These are phyloP conservation scores for Metschnikowia borealis DNA, from an alignment of 805 yeast species.

Conservation along the genomic window DNA sequence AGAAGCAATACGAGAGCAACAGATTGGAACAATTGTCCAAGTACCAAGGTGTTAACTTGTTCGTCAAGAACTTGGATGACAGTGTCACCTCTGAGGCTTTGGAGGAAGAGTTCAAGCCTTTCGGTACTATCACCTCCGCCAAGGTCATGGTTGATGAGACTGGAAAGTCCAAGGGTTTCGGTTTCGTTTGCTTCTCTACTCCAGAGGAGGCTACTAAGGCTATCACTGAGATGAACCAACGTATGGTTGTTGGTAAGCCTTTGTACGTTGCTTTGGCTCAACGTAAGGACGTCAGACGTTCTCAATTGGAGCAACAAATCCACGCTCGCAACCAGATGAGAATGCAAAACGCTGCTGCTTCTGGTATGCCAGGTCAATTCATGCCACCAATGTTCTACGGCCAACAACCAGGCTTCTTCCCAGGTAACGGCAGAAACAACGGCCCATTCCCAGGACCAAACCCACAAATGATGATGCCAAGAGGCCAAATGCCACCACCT, in stretches of 20 bases:
- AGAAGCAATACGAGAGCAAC: conserved; percentile 88
- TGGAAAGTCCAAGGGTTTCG: conserved; percentile 97
- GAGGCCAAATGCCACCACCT: conserved; percentile 62
- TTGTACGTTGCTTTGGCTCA: conserved; percentile 98
- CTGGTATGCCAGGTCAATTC: conserved; percentile 81
- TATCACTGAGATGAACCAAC: conserved; percentile 96
- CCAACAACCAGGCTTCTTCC: conserved; percentile 79
- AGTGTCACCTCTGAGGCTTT: conserved; percentile 85
- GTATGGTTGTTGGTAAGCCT: conserved; percentile 92
- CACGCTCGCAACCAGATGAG: conserved; percentile 98
- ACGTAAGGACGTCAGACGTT: conserved; percentile 95
- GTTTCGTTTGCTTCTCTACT: conserved; percentile 94
- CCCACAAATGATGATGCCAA: conserved; percentile 75
- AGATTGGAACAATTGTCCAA: conserved; percentile 88
- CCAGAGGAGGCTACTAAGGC: conserved; percentile 99
- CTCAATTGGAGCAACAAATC: conserved; percentile 95
- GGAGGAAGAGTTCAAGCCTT: conserved; percentile 87
- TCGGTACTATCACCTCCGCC: conserved; percentile 93
- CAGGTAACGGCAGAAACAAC: conserved; percentile 73
- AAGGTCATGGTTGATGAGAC: conserved; percentile 93
- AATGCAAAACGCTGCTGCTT: conserved; percentile 93
- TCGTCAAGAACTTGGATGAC: conserved; percentile 95
- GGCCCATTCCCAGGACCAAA: conserved; percentile 73
- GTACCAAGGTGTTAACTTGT: conserved; percentile 96
- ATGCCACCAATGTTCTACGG: conserved; percentile 83